phyloP scores from a whole-genome alignment of 768 basidiomycete genomes.

The Collybia sp. region DNA sequence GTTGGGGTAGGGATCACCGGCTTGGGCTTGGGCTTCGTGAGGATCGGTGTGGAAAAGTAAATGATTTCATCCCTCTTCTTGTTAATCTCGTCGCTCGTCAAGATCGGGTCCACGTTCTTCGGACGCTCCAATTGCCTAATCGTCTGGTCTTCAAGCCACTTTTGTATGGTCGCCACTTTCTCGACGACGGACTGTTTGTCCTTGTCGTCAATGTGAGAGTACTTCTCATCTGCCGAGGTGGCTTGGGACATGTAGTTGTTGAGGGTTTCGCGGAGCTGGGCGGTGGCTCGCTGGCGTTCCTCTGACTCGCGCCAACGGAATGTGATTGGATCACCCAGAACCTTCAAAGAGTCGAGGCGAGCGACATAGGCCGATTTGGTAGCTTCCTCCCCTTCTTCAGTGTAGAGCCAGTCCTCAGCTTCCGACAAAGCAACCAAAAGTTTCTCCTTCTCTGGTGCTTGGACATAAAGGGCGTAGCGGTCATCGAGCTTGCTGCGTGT shows the following conservation, averaged over 20 bases:
- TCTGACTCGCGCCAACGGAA: conserved; percentile 82
- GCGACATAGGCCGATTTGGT: conserved; percentile 91
- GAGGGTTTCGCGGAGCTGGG: conserved; percentile 81
- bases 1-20: conserved; percentile 47
- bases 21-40: conserved; percentile 92
- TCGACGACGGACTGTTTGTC: conserved; percentile 86
- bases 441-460: conserved; percentile 70
- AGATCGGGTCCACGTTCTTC: conserved; percentile 84
- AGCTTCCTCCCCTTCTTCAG: conserved; percentile 94
- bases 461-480: conserved; percentile 73
- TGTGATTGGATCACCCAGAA: conserved; percentile 81
- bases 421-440: conserved; percentile 67
- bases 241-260: conserved; percentile 85
- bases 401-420: conserved; percentile 96
- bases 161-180: conserved; percentile 82
- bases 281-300: conserved; percentile 67
- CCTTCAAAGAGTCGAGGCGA: conserved; percentile 80
- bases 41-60: conserved; percentile 85
- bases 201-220: conserved; percentile 84
- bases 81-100: conserved; percentile 76
- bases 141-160: conserved; percentile 95
- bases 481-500: conserved; percentile 90
- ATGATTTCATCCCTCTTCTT: conserved; percentile 93
- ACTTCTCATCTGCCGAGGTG: conserved; percentile 80
- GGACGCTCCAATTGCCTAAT: conserved; percentile 81